These are phyloP conservation scores for Penicillium parvum DNA, from an alignment of 495 filamentous ascomycete genomes.

Conservation along the genomic window DNA sequence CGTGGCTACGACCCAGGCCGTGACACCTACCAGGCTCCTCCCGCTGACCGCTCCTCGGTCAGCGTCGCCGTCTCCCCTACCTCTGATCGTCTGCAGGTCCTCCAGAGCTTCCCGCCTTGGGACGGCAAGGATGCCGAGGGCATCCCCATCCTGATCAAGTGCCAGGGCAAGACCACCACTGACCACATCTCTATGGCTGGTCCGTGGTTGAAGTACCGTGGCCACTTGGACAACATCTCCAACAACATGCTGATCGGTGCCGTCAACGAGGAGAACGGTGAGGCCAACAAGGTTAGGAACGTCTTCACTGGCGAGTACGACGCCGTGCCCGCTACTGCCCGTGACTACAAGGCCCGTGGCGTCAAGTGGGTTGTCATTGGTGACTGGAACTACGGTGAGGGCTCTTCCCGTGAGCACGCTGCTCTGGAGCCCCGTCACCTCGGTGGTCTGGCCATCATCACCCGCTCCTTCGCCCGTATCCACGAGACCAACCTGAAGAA, in stretches of 20 bases:
- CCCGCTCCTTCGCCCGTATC: slow-evolving; percentile 94
- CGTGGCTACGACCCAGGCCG: slow-evolving; percentile 88
- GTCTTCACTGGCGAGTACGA: slow-evolving; percentile 73
- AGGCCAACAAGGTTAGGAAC: slow-evolving; percentile 99
- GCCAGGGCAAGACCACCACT: slow-evolving; percentile 96
- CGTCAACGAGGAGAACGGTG: slow-evolving; percentile 88
- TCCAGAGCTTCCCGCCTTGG: slow-evolving; percentile 82
- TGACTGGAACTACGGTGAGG: slow-evolving; percentile 99
- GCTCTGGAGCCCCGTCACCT: slow-evolving; percentile 97
- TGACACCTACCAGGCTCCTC: slow-evolving; percentile 97
- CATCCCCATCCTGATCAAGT: slow-evolving; percentile 96
- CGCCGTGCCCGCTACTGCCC: slow-evolving; percentile 88
- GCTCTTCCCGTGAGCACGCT: slow-evolving; percentile 94
- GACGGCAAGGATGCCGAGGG: slow-evolving; percentile 87
- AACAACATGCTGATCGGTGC: slow-evolving; percentile 99
- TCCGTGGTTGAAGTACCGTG: slow-evolving; percentile 99
- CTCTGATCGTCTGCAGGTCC: slow-evolving; percentile 91
- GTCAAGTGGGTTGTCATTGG: slow-evolving; percentile 97
- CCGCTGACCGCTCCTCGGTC: slow-evolving; percentile 66
- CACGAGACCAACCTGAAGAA: slow-evolving; percentile 99
- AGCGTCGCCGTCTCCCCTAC: slow-evolving; percentile 79
- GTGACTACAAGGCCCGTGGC: slow-evolving; percentile 97
- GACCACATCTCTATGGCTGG: slow-evolving; percentile 99
- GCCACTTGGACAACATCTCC: slow-evolving; percentile 99
- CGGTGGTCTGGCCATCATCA: slow-evolving; percentile 95